Evolutionary conservation across 73 alveolate genomes (phyloP).

Genomic region (Tetrahymena thermophila): DNA sequence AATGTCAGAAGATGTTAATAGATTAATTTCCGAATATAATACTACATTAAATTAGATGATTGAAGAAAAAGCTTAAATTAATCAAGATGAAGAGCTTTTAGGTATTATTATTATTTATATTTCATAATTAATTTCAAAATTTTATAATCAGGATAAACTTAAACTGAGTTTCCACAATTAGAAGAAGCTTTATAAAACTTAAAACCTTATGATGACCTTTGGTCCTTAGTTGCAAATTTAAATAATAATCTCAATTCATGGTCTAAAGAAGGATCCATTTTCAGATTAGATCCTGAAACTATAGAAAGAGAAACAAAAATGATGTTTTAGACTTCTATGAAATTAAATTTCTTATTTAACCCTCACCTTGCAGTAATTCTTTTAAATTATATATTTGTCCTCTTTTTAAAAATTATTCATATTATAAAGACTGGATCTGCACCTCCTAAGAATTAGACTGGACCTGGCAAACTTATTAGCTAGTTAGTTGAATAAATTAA

Average conservation of each 20-base stretch:
- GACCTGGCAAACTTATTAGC: background rate
- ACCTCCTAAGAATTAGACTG: background rate
- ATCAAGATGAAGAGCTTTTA: background rate
- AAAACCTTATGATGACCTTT: slow-evolving; percentile 74
- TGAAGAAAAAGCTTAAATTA: background rate
- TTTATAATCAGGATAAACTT: slow-evolving; percentile 50
- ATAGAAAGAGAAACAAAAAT: slow-evolving; percentile 69
- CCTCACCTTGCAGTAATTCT: background rate
- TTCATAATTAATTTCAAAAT: background rate
- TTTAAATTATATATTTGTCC: background rate
- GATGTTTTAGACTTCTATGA: slow-evolving; percentile 57
- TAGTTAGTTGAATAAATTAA: background rate
- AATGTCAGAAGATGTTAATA: background rate
- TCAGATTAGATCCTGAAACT: slow-evolving; percentile 70
- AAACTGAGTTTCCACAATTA: slow-evolving; percentile 64
- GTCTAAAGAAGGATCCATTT: slow-evolving; percentile 43
- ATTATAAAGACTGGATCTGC: background rate
- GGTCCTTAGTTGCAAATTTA: slow-evolving; percentile 59
- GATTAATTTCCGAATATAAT: background rate
- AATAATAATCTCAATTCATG: slow-evolving; percentile 35
- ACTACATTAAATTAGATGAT: background rate
- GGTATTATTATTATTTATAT: background rate
- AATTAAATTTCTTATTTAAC: slow-evolving; percentile 36
- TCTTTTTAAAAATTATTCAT: background rate
- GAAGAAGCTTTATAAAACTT: slow-evolving; percentile 58